Conservation (phyloP, 1,284 basidiomycete species). For the Melanopsichium pennsylvanicum region DNA sequence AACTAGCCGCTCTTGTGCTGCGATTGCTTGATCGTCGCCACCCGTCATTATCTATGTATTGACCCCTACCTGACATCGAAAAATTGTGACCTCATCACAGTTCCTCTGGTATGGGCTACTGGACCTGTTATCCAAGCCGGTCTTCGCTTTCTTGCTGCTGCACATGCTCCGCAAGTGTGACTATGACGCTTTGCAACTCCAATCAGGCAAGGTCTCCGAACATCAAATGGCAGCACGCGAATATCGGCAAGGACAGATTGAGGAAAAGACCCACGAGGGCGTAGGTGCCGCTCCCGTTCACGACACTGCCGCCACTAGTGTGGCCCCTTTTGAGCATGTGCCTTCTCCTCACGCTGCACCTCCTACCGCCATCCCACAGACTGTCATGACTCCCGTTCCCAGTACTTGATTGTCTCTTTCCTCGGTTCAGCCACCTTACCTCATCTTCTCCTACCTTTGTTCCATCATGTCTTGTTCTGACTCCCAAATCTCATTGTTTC, state of each 20-base stretch:
- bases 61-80: too few relatives aligned
- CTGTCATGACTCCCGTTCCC: constrained; percentile 12
- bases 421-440: too few relatives aligned
- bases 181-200: constrained; percentile 36
- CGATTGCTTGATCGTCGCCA: background rate
- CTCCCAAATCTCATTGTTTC: too few relatives aligned
- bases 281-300: constrained; percentile 11
- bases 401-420: background rate
- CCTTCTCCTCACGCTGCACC: constrained; percentile 1
- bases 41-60: background rate
- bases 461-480: too few relatives aligned
- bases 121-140: constrained; percentile 70
- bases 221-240: constrained; percentile 7
- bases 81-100: constrained; percentile 35
- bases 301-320: background rate
- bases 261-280: constrained; percentile 15
- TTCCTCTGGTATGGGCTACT: constrained; percentile 72
- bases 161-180: constrained; percentile 35
- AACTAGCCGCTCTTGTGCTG: too few relatives aligned
- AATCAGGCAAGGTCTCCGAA: constrained; percentile 39
- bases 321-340: background rate
- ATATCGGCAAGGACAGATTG: constrained; percentile 3
- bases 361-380: background rate
- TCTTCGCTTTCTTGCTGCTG: constrained; percentile 55
- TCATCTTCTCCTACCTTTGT: too few relatives aligned